Evolutionary conservation across 2,329 filamentous ascomycete genomes (phyloP).

Genomic region (Colletotrichum karsti): DNA sequence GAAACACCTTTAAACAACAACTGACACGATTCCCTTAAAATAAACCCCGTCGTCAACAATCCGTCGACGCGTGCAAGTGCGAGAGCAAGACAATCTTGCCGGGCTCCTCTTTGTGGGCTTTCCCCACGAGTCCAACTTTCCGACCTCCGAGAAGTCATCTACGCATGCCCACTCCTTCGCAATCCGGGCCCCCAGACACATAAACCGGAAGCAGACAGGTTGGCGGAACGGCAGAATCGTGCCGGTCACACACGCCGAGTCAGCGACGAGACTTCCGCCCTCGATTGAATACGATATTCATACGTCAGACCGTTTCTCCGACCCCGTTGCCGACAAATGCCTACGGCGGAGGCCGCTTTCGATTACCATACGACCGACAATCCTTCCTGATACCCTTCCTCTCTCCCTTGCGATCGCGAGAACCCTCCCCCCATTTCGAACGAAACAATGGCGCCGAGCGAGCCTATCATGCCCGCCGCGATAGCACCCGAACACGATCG

Average conservation of each 20-base stretch:
- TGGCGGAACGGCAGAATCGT: slow-evolving; percentile 13
- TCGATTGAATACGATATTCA: not conserved
- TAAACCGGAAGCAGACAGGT: not conserved
- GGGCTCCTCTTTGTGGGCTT: slow-evolving; percentile 6
- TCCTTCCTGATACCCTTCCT: slow-evolving; percentile 8
- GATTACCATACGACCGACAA: slow-evolving; percentile 18
- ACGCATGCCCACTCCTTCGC: not conserved
- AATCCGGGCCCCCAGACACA: not conserved
- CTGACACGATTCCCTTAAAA: slow-evolving; percentile 1
- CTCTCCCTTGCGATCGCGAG: not conserved
- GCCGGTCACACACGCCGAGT: slow-evolving; percentile 21
- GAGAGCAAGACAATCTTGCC: slow-evolving; percentile 2
- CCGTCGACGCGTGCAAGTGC: slow-evolving; percentile 4
- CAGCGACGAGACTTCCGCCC: not conserved
- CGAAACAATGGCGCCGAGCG: slow-evolving; percentile 38
- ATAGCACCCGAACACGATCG: slow-evolving; percentile 35
- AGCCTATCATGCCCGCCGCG: slow-evolving; percentile 42
- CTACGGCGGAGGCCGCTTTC: not conserved
- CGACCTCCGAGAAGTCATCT: not conserved
- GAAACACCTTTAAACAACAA: slow-evolving; percentile 14
- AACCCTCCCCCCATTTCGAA: not conserved
- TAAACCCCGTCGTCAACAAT: not conserved
- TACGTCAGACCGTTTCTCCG: not conserved
- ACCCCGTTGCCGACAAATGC: slow-evolving; percentile 10
- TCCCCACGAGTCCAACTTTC: not conserved